Evolutionary conservation across 371 early-diverging fungal genomes (phyloP), one percentile per base, ranked within the genome.

Genomic region (Circinella umbellata): DNA sequence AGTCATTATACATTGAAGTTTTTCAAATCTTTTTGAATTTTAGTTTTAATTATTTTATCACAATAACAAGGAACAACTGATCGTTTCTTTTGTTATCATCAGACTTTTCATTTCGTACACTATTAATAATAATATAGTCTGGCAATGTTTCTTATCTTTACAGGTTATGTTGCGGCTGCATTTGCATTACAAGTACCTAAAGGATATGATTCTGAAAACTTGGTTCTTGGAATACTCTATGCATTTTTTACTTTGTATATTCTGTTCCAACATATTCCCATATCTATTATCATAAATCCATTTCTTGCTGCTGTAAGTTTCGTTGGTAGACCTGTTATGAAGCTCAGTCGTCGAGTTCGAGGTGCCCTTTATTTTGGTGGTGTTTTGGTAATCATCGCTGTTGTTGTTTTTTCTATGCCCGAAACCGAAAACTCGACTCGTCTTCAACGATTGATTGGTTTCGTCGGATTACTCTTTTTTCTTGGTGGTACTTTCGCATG

Each of bases 391-490:
- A 69, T 90, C 46, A 82, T 92, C 49, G 68, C 91, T 39, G 81
- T 88, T 27, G 87, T 88, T 55, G 83, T 90, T 14, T 76, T 93
- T 62, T 76, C 88, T n/a, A 64, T 84, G 11, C 87, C 90, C 1
- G 83, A 80, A 42, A 83, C 78, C 53, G 69, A 64, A 0, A 71
- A 77, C 27, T 91, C 93, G 20, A 90, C 79, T 62, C 89, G 91
- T 48, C 69, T 87, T 47, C 88, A 90, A 66, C 88, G 96, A 36
- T 65, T 94, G 61, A 92, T 93, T 80, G 92, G 94, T 49, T 77
- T 94, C 61, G 76, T 88, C 67, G 97, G 96, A 42, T 76, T 96
- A 47, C 48, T 88, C 61, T 77, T 93, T 57, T 88, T 95, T 51
- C 68, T 92, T 17, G 59, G 54, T 10, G 15, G 84, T n/a, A 72